Percentiles rank a stretch among this genome's conserved stretches.
Evolutionary conservation across 2,329 filamentous ascomycete species (phyloP).

Genomic region (Phialocephala subalpina): DNA sequence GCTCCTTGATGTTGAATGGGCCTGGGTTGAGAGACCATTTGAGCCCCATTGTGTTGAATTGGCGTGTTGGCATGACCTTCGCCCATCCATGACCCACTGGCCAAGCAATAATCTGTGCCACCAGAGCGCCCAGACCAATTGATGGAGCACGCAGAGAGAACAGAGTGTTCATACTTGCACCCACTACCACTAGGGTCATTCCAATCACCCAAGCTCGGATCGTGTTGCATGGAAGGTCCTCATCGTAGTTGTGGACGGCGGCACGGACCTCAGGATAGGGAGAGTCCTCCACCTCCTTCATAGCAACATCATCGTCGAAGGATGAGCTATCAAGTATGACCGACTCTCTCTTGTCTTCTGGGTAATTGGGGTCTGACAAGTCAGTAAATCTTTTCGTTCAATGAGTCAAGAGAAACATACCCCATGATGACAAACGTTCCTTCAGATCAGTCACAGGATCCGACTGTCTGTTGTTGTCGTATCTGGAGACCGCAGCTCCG

Average conservation of each 20-base stretch:
- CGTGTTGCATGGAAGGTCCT: constrained; percentile 71
- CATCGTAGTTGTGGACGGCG: constrained; percentile 69
- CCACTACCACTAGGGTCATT: constrained; percentile 43
- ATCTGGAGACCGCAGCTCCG: constrained; percentile 20
- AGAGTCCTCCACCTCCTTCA: constrained; percentile 36
- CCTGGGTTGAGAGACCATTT: constrained; percentile 69
- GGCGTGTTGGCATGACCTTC: constrained; percentile 38
- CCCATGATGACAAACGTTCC: constrained; percentile 30
- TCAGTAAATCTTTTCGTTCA: not conserved
- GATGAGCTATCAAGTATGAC: constrained; percentile 76
- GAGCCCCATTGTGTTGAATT: constrained; percentile 57
- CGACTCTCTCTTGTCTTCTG: constrained; percentile 27
- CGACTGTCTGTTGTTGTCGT: constrained; percentile 21
- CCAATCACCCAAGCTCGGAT: constrained; percentile 72
- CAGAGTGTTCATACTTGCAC: constrained; percentile 37
- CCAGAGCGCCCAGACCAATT: constrained; percentile 51
- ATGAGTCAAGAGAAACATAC: constrained; percentile 16
- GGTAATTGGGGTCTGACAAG: constrained; percentile 31
- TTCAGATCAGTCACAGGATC: constrained; percentile 34
- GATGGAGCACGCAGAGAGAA: constrained; percentile 41
- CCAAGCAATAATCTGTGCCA: constrained; percentile 41
- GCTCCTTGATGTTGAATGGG: constrained; percentile 76
- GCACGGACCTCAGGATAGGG: constrained; percentile 51
- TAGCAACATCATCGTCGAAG: constrained; percentile 44
- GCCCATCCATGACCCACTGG: constrained; percentile 62